Evolutionary conservation across 306 rosid species (phyloP), one percentile per base, ranked within the genome.

Genomic region (Fragaria nilgerrensis): DNA sequence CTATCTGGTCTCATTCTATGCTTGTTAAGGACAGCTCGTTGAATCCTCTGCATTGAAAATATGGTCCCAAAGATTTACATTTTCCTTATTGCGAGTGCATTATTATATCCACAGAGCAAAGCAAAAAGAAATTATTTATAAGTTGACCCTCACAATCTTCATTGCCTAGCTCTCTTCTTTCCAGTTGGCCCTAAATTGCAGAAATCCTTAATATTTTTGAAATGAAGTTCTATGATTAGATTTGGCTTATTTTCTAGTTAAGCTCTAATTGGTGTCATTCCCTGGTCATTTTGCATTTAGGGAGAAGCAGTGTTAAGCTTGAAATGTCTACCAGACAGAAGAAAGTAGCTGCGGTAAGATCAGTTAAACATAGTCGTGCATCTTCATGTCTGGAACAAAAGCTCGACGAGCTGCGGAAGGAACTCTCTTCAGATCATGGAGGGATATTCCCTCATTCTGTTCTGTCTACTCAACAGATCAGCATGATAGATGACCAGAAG

Each of bases 381-480:
- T 86, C 91, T 32, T 88, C 93, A 9, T 88, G 82, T 75, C 82
- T 94, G 87, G 96, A 90, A 83, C 72, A 83, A 70, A 92, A 90
- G 86, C 97, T 94, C 69, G 95, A 90, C 34, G 93, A 88, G 87
- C 79, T 94, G 80, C 85, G 95, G 71, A 90, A 86, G 84, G 92
- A 94, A 77, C 78, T 94, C 67, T 86, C 96, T 52, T 89, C 89
- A n/a, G 17, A 27, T 22, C 93, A 85, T 70, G 96, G 97, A 66
- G 96, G 92, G 78, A 90, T 94, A 84, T 86, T 92, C 76, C 98
- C 96, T 22, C 96, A 94, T n/a, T n/a, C n/a, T n/a, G n/a, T n/a
- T n/a, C n/a, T n/a, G n/a, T n/a, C n/a, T n/a, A n/a, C n/a, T n/a
- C n/a, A n/a, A n/a, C n/a, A n/a, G n/a, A n/a, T n/a, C n/a, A n/a